phyloP scores from a whole-genome alignment of 768 basidiomycete genomes.

The Russula ochroleuca region DNA sequence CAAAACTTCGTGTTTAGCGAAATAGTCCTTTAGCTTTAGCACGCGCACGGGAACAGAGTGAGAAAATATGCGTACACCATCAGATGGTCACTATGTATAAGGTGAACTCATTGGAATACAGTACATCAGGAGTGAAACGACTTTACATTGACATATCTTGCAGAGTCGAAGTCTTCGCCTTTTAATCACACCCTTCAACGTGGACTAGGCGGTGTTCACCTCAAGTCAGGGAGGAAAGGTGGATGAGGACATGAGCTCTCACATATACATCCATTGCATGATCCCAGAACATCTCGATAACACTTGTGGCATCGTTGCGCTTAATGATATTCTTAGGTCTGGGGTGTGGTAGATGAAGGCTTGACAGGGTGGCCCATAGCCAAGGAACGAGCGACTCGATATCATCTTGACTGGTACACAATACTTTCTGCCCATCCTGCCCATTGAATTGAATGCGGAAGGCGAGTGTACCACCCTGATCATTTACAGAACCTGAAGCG shows the following conservation, averaged over 20 bases:
- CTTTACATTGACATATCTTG: conserved; percentile 13
- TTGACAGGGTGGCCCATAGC: conserved; percentile 3
- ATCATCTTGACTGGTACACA: neutral
- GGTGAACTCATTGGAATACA: conserved; percentile 4
- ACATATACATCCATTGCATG: neutral
- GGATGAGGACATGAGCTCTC: neutral
- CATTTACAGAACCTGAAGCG: neutral
- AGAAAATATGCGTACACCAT: conserved; percentile 16
- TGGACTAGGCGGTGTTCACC: neutral
- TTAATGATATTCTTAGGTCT: conserved; percentile 12
- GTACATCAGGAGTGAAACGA: neutral
- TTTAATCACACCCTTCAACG: neutral
- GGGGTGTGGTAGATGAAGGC: conserved; percentile 16
- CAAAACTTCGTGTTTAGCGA: conserved; percentile 7
- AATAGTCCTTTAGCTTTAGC: neutral
- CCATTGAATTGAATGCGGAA: conserved; percentile 20
- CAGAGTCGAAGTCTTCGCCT: neutral
- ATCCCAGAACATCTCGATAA: conserved; percentile 6
- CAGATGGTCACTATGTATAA: neutral
- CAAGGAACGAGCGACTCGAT: conserved; percentile 11
- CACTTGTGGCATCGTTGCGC: neutral
- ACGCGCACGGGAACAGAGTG: neutral
- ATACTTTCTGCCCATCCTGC: neutral
- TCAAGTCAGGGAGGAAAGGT: neutral
- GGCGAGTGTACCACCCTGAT: neutral